Evolutionary conservation across 345 rosid species (phyloP).

Genomic region (Arabidopsis suecica): DNA sequence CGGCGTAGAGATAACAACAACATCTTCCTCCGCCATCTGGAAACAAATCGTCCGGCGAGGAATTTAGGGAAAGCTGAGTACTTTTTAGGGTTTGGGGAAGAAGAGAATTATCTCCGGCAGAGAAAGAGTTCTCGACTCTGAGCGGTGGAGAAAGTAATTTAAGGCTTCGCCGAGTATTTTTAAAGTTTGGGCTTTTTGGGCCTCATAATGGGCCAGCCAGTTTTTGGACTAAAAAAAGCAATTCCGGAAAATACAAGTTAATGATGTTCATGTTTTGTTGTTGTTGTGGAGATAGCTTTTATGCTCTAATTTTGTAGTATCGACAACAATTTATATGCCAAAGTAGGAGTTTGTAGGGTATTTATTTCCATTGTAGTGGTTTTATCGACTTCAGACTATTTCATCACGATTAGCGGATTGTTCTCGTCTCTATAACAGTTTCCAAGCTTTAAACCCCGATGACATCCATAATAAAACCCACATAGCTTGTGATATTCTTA

Average conservation of each 20-base stretch:
- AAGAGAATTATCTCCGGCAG: slow-evolving; percentile 9
- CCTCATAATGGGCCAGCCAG: neutral
- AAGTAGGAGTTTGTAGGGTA: neutral
- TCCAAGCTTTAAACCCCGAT: neutral
- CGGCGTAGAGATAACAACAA: slow-evolving; percentile 45
- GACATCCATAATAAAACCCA: neutral
- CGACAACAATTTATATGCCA: neutral
- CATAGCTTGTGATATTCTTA: slow-evolving; percentile 2
- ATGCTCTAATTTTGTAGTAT: neutral
- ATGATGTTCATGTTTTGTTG: neutral
- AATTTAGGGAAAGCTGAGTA: neutral
- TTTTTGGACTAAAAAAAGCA: neutral
- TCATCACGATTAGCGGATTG: neutral
- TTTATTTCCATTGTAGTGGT: neutral
- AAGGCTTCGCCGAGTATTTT: neutral
- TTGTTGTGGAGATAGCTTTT: no score
- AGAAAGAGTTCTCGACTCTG: neutral
- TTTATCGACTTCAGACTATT: neutral
- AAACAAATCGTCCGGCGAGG: neutral
- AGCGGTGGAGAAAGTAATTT: neutral
- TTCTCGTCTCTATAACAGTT: neutral
- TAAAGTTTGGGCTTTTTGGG: neutral
- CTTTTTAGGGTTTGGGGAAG: slow-evolving; percentile 37
- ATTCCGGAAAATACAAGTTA: neutral
- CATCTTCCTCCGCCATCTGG: slow-evolving; percentile 71